Conservation (phyloP, 805 yeast species). For the Barnettozyma populi region DNA sequence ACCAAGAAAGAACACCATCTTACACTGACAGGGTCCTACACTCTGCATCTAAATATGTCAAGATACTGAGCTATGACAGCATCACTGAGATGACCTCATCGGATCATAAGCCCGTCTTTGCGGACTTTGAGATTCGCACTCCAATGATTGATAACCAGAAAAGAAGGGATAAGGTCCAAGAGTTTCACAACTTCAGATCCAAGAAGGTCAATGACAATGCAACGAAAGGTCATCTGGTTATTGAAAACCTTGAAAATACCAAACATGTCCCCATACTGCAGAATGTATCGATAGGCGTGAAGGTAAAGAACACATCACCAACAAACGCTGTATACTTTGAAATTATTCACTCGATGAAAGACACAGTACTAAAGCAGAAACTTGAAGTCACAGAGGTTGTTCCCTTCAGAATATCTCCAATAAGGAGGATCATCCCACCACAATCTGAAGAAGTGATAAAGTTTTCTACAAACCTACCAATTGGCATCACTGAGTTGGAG, state of each 20-base stretch:
- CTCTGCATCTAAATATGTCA: conserved; percentile 29
- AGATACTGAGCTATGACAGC: conserved; percentile 20
- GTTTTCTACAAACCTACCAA: conserved; percentile 22
- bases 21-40: conserved; percentile 54
- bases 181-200: conserved; percentile 37
- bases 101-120: conserved; percentile 53
- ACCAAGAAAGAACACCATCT: conserved; percentile 42
- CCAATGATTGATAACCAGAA: conserved; percentile 33
- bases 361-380: neutral
- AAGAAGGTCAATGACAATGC: conserved; percentile 35
- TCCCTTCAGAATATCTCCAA: conserved; percentile 17
- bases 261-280: conserved; percentile 21
- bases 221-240: conserved; percentile 33
- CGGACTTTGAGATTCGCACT: conserved; percentile 29
- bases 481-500: conserved; percentile 22
- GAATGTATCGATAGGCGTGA: conserved; percentile 23
- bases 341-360: conserved; percentile 26
- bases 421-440: conserved; percentile 25
- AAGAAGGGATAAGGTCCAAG: conserved; percentile 31
- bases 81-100: conserved; percentile 29
- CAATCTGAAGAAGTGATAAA: conserved; percentile 19
- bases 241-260: conserved; percentile 30
- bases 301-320: conserved; percentile 27
- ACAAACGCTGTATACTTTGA: conserved; percentile 27
- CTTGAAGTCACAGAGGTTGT: conserved; percentile 20